Base-by-base conservation (phyloP, 352 stramenopile genomes). In the Globisporangium spinosum region DNA sequence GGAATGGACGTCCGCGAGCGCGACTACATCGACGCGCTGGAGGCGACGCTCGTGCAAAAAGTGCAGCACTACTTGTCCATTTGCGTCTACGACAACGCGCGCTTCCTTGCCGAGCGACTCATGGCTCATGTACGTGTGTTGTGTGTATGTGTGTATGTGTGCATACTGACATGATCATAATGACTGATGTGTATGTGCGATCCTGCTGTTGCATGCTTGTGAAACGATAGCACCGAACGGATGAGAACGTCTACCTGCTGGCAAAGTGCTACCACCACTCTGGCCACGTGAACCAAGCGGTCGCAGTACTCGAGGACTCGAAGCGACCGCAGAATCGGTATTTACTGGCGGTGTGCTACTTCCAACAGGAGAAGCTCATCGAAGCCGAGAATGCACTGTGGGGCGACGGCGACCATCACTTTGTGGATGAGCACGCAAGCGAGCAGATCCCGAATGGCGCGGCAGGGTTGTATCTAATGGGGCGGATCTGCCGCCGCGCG, bases 311-410 rank as follows among this genome's bases (percentile, higher is more conserved):
- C 23, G 77, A 74, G 2, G 77, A 73, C 17, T 73, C 76, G 22
- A 74, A 61, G 34, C 64, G 67, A 6, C 61, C 72, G 6, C 73
- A 87, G 64, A 94, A 95, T 49, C 84, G 77, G 5, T 91, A 87
- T 62, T 67, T 92, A 58, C 69, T 95, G 64, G 82, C 83, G 0
- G 59, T 77, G 5, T 96, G 88, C 73, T 94, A 78, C 74, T 87
- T 94, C 67, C 73, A 94, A 62, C 80, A 83, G n/a, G 77, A 77
- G 2, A 77, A 82, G 47, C 67, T 93, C 40, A 72, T 79, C 0
- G 93, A 98, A 62, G 96, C 95, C 0, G 97, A 98, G 85, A 93
- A 94, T 64, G 93, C 90, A 40, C 75, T 99, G 32, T 69, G 97
- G 3, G 72, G 89, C 34, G 75, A 73, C 57, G 77, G 72, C 4